Percentiles rank a stretch among this genome's conserved stretches.
phyloP scores from a whole-genome alignment of 176 grass and related monocot genomes.

The Phoenix roebelenii region DNA sequence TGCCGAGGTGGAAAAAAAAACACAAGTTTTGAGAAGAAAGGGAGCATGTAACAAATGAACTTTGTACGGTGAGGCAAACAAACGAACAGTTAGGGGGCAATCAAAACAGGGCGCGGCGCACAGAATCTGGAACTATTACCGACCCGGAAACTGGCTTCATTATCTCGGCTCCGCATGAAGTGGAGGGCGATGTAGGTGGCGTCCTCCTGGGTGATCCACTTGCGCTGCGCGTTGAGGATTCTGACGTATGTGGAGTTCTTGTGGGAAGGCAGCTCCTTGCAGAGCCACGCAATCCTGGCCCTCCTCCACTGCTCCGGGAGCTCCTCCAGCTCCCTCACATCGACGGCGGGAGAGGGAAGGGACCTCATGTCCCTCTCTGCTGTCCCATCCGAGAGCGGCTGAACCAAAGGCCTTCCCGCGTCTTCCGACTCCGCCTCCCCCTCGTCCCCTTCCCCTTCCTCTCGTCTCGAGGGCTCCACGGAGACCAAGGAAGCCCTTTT shows the following conservation, averaged over 20 bases:
- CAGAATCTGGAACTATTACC: constrained; percentile 10
- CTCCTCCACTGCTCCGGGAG: constrained; percentile 92
- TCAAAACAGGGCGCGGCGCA: too few relatives aligned
- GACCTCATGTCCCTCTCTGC: constrained; percentile 41
- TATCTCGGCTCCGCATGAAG: constrained; percentile 80
- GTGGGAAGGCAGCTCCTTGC: constrained; percentile 96
- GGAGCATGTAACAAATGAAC: not conserved
- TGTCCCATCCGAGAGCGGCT: constrained; percentile 28
- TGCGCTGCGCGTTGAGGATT: constrained; percentile 93
- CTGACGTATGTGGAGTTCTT: constrained; percentile 82
- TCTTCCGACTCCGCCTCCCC: constrained; percentile 2
- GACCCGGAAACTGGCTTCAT: constrained; percentile 81
- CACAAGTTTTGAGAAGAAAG: too few relatives aligned
- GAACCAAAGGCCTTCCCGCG: constrained; percentile 12
- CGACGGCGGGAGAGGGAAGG: constrained; percentile 48
- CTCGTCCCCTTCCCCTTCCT: constrained; percentile 22
- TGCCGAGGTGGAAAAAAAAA: too few relatives aligned
- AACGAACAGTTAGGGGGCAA: constrained; percentile 22
- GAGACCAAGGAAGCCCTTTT: constrained; percentile 3
- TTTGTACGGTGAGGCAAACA: not conserved
- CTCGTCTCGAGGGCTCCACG: constrained; percentile 4
- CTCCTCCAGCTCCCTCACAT: constrained; percentile 72
- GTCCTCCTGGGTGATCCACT: constrained; percentile 89
- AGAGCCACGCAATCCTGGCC: constrained; percentile 90
- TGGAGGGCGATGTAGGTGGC: constrained; percentile 77